Conservation (phyloP, 805 yeast species). For the Alloascoidea hylecoeti region DNA sequence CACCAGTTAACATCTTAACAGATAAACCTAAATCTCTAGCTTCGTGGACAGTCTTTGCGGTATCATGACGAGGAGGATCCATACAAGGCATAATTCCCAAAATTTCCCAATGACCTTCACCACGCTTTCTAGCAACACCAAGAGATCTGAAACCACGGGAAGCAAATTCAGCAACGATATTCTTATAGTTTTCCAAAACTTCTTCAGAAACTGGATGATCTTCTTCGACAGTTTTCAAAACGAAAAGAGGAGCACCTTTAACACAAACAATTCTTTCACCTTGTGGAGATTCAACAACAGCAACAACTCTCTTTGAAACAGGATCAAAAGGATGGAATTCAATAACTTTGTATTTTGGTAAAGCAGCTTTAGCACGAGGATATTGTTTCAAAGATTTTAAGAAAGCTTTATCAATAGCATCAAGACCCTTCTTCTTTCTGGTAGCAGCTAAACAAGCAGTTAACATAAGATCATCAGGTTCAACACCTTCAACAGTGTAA, state of each 20-base stretch:
- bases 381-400: constrained; percentile 74
- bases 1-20: constrained; percentile 98
- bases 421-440: constrained; percentile 96
- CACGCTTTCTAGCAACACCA: constrained; percentile 98
- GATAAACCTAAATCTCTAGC: constrained; percentile 86
- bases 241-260: constrained; percentile 97
- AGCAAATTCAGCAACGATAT: constrained; percentile 95
- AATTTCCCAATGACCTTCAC: constrained; percentile 97
- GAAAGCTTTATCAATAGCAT: constrained; percentile 96
- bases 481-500: constrained; percentile 95
- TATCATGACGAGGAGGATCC: constrained; percentile 98
- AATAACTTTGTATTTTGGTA: constrained; percentile 85
- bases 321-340: constrained; percentile 98
- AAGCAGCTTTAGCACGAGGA: constrained; percentile 88
- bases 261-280: constrained; percentile 93
- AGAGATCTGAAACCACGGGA: constrained; percentile 97
- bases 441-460: constrained; percentile 97
- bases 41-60: constrained; percentile 87
- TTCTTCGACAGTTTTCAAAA: constrained; percentile 91
- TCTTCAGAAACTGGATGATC: constrained; percentile 95
- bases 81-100: constrained; percentile 97
- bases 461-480: constrained; percentile 89
- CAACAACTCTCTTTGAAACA: constrained; percentile 92
- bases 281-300: constrained; percentile 89
- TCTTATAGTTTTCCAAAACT: constrained; percentile 86